These are phyloP conservation scores for Eucalyptus viminalis DNA, from an alignment of 345 rosid species.

Conservation along the genomic window DNA sequence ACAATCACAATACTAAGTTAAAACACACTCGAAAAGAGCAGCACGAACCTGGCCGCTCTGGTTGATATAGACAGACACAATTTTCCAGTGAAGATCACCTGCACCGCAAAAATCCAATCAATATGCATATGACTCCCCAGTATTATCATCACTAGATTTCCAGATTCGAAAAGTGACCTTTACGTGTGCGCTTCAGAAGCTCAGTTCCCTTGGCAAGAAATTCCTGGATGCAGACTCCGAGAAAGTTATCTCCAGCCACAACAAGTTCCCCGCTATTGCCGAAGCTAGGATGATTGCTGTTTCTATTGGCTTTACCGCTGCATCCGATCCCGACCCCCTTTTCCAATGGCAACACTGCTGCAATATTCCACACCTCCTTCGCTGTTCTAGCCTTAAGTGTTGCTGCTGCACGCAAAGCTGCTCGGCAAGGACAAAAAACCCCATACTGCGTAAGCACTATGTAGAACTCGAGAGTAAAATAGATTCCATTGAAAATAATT, in stretches of 20 bases:
- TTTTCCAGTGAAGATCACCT: conserved; percentile 97
- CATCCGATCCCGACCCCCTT: conserved; percentile 22
- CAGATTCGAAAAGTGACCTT: conserved; percentile 25
- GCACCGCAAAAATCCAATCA: neutral
- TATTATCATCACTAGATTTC: neutral
- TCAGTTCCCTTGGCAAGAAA: conserved; percentile 71
- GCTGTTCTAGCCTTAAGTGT: conserved; percentile 83
- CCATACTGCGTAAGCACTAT: neutral
- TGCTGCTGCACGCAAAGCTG: conserved; percentile 92
- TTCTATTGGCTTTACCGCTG: conserved; percentile 16
- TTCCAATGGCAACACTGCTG: conserved; percentile 67
- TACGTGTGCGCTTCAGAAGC: conserved; percentile 90
- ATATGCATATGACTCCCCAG: neutral
- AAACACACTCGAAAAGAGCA: neutral
- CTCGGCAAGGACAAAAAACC: neutral
- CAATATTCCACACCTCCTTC: conserved; percentile 74
- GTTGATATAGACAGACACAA: conserved; percentile 74
- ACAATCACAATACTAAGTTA: neutral
- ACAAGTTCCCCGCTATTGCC: conserved; percentile 40
- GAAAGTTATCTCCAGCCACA: conserved; percentile 42
- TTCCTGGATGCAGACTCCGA: conserved; percentile 47
- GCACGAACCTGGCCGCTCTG: conserved; percentile 35
- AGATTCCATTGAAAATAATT: neutral
- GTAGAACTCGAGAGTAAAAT: neutral
- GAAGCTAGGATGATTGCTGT: conserved; percentile 12